Evolutionary conservation across 2,329 filamentous ascomycete species (phyloP).

Genomic region (Xylariaceae sp.): DNA sequence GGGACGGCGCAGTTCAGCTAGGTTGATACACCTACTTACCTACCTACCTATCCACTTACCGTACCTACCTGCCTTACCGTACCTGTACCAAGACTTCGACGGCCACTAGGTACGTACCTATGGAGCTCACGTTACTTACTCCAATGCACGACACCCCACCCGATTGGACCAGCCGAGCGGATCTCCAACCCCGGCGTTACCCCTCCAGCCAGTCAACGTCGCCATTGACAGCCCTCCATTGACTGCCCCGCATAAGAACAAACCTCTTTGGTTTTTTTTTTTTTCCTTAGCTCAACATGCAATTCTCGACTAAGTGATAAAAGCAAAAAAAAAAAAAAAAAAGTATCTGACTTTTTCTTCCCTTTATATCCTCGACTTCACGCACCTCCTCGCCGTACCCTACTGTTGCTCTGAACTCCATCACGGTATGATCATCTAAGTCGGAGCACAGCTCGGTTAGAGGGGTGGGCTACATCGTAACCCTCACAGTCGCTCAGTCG

Average conservation of each 20-base stretch:
- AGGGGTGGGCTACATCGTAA: too few relatives aligned
- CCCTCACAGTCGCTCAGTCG: constrained; percentile 22
- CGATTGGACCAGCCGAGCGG: constrained; percentile 14
- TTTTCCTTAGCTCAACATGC: constrained; percentile 19
- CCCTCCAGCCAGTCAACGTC: constrained; percentile 12
- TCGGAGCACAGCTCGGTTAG: constrained; percentile 10
- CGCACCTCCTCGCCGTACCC: not conserved
- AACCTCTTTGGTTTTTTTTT: constrained; percentile 4
- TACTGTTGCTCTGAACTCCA: not conserved
- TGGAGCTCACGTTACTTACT: not conserved
- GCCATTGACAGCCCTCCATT: constrained; percentile 4
- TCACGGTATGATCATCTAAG: constrained; percentile 19
- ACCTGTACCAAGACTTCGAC: too few relatives aligned
- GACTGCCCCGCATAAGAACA: constrained; percentile 8
- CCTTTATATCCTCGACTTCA: constrained; percentile 1
- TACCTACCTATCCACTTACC: too few relatives aligned
- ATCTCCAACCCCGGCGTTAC: constrained; percentile 1
- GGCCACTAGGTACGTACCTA: too few relatives aligned
- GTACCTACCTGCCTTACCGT: too few relatives aligned
- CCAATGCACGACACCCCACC: constrained; percentile 1
- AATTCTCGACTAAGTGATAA: not conserved
- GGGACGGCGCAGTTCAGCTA: too few relatives aligned
- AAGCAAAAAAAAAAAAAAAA: constrained; percentile 10
- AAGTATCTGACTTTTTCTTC: constrained; percentile 8
- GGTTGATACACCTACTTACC: too few relatives aligned